These are phyloP conservation scores for Eudorina sp. DNA, from an alignment of 139 green algal species.

Conservation along the genomic window DNA sequence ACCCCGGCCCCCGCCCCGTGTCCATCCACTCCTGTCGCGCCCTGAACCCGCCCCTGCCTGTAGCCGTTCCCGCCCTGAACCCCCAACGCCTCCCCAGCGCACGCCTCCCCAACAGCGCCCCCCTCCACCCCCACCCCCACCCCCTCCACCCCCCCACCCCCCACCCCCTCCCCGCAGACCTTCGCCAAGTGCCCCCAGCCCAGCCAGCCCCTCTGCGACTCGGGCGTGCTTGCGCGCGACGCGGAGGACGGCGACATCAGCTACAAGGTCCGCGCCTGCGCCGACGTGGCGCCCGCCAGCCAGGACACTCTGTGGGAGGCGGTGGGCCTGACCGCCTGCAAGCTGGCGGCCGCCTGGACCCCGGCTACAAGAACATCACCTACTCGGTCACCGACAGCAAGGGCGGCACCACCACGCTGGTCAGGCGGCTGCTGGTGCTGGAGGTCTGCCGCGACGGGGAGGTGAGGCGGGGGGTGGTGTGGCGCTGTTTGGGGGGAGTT, in stretches of 20 bases:
- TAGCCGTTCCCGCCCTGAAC: too few relatives aligned
- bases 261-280: constrained; percentile 43
- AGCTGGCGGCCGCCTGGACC: background rate
- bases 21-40: too few relatives aligned
- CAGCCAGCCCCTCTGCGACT: constrained; percentile 26
- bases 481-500: too few relatives aligned
- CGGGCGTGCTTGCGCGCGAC: constrained; percentile 34
- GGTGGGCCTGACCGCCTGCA: constrained; percentile 35
- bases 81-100: too few relatives aligned
- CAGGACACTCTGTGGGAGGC: constrained; percentile 23
- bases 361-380: constrained; percentile 23
- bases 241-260: constrained; percentile 52
- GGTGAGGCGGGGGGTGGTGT: background rate
- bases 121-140: background rate
- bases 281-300: background rate
- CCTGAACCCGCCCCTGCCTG: too few relatives aligned
- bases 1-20: background rate
- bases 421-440: constrained; percentile 26
- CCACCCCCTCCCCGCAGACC: background rate
- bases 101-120: too few relatives aligned
- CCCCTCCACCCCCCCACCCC: background rate
- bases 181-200: constrained; percentile 47
- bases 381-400: constrained; percentile 35
- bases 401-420: background rate
- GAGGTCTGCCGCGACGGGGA: constrained; percentile 5